phyloP scores from a whole-genome alignment of 1,284 basidiomycete species.

The Athelia sp. region DNA sequence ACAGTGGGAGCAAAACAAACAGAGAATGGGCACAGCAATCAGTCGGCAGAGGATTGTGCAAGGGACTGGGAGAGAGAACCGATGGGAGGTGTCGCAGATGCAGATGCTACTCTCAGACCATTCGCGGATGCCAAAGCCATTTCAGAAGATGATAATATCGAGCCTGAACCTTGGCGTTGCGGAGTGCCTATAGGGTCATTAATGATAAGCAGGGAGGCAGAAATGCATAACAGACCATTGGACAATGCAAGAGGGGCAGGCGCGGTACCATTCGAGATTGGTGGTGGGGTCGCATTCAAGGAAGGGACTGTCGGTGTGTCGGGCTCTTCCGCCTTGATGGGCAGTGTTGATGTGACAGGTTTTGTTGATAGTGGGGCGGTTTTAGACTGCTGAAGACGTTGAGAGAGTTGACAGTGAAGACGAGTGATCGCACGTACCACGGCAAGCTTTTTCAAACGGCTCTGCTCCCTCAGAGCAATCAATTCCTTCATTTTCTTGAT shows the following conservation, averaged over 20 bases:
- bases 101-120: not conserved
- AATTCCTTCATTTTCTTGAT: constrained; percentile 63
- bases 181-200: not conserved
- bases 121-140: too few species aligned
- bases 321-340: constrained; percentile 25
- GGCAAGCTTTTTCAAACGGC: constrained; percentile 45
- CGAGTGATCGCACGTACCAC: constrained; percentile 29
- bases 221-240: too few species aligned
- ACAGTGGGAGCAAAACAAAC: constrained; percentile 5
- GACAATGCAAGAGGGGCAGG: too few species aligned
- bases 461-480: constrained; percentile 59
- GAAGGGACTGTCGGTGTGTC: constrained; percentile 8
- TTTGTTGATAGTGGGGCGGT: constrained; percentile 1
- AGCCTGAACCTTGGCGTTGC: not conserved
- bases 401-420: too few species aligned
- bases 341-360: constrained; percentile 8
- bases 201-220: too few species aligned
- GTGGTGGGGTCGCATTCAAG: too few species aligned
- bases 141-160: not conserved
- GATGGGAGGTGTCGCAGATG: constrained; percentile 25
- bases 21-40: constrained; percentile 19
- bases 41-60: constrained; percentile 31
- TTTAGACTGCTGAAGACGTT: too few species aligned
- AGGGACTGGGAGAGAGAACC: constrained; percentile 42
- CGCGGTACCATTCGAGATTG: too few species aligned